These are phyloP conservation scores for Beauveria caledonica DNA, from an alignment of 2,329 filamentous ascomycete species.

Conservation along the genomic window DNA sequence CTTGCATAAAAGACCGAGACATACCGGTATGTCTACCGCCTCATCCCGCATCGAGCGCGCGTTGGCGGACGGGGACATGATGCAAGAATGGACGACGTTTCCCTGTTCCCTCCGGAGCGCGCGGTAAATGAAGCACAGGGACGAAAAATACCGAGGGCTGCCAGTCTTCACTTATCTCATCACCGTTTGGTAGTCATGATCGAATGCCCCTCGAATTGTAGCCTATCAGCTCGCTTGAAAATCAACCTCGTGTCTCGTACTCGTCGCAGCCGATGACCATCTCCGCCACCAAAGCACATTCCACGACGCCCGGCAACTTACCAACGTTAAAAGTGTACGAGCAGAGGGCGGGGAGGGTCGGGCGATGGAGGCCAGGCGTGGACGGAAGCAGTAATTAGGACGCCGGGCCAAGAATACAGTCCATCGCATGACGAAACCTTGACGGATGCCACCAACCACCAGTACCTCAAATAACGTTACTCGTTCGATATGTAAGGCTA, in stretches of 20 bases:
- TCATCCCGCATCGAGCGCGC: not conserved
- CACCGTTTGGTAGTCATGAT: not conserved
- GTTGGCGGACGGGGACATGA: not conserved
- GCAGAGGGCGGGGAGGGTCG: not conserved
- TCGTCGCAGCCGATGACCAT: not conserved
- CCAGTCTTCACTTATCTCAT: not conserved
- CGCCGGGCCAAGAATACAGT: not conserved
- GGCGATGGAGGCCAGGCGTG: not conserved
- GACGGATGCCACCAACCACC: not conserved
- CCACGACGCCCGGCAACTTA: not conserved
- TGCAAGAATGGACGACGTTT: not conserved
- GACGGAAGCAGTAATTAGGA: not conserved
- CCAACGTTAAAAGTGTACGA: not conserved
- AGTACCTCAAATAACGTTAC: not conserved
- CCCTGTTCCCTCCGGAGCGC: not conserved
- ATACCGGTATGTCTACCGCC: not conserved
- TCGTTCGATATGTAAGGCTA: not conserved
- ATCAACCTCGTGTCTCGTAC: not conserved
- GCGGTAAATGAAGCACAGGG: not conserved
- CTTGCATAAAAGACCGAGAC: slow-evolving; percentile 6
- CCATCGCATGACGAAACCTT: not conserved
- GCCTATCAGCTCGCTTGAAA: not conserved
- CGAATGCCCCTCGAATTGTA: not conserved
- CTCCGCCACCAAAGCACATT: not conserved
- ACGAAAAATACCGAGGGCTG: not conserved